These are phyloP conservation scores for Colletotrichum siamense DNA, from an alignment of 2,329 filamentous ascomycete genomes.

Conservation along the genomic window DNA sequence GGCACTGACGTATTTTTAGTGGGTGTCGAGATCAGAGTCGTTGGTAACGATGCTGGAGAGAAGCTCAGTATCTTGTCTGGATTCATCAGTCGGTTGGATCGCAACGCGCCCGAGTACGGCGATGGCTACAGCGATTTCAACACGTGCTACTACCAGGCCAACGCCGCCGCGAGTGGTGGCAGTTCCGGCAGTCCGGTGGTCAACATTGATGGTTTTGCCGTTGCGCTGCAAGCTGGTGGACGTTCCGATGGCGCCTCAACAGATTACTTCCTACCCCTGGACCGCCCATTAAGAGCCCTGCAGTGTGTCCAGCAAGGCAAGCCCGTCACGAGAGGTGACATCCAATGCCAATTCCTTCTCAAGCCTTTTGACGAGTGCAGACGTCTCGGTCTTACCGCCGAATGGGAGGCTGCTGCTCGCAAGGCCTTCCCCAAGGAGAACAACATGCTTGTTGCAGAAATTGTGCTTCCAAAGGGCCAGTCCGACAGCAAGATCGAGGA, in stretches of 20 bases:
- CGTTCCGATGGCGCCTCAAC: conserved; percentile 94
- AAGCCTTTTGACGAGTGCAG: conserved; percentile 98
- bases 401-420: conserved; percentile 87
- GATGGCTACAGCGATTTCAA: conserved; percentile 99
- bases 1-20: conserved; percentile 51
- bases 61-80: conserved; percentile 98
- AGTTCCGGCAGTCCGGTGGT: conserved; percentile 99
- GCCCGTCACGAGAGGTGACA: conserved; percentile 87
- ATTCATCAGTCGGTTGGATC: conserved; percentile 93
- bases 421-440: conserved; percentile 89
- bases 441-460: conserved; percentile 96
- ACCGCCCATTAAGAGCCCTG: conserved; percentile 86
- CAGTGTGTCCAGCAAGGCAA: conserved; percentile 81
- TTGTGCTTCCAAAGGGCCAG: conserved; percentile 89
- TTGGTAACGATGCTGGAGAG: conserved; percentile 97
- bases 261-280: conserved; percentile 94
- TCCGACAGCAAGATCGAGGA: conserved; percentile 88
- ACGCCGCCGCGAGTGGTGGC: conserved; percentile 93
- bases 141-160: conserved; percentile 95
- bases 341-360: conserved; percentile 95
- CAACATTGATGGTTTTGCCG: conserved; percentile 89
- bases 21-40: conserved; percentile 92
- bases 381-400: conserved; percentile 80
- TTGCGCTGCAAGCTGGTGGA: conserved; percentile 93
- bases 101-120: conserved; percentile 96